Conservation (phyloP, 2,329 filamentous ascomycete species). For the Myotisia sp. region DNA sequence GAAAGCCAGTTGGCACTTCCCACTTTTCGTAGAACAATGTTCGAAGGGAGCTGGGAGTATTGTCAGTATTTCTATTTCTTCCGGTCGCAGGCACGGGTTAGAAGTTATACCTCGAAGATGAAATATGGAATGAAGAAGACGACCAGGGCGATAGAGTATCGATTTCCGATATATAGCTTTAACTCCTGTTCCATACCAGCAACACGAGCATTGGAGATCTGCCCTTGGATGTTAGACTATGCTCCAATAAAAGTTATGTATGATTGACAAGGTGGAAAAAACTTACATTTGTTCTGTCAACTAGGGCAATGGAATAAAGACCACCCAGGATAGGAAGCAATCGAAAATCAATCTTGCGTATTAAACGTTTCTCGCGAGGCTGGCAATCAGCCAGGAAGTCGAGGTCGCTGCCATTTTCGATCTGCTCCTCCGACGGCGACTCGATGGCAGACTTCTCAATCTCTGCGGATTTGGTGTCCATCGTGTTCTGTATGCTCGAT, state of each 20-base stretch:
- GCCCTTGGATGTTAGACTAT: neutral
- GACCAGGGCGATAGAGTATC: conserved; percentile 11
- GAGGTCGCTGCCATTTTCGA: conserved; percentile 3
- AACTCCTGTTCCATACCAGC: conserved; percentile 12
- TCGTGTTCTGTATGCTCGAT: neutral
- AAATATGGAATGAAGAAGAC: conserved; percentile 15
- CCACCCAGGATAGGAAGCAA: conserved; percentile 47
- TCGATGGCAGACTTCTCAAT: neutral
- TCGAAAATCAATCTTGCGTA: conserved; percentile 45
- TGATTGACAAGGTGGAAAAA: neutral
- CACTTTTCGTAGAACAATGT: conserved; percentile 10
- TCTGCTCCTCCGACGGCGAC: neutral
- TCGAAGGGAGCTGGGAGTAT: conserved; percentile 9
- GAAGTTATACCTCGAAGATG: conserved; percentile 11
- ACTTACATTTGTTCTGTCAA: conserved; percentile 61
- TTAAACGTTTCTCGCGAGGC: conserved; percentile 23
- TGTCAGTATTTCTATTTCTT: neutral
- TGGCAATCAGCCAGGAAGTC: conserved; percentile 3
- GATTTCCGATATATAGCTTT: conserved; percentile 8
- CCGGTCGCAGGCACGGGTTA: neutral
- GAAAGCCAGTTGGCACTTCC: conserved; percentile 11
- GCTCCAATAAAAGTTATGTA: neutral
- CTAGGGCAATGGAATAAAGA: conserved; percentile 61
- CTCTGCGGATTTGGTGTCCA: neutral
- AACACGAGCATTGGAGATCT: conserved; percentile 9